Percentiles rank a stretch among this genome's conserved stretches.
These are phyloP conservation scores for Aspergillus sp. DNA, from an alignment of 2,329 filamentous ascomycete genomes.

Conservation along the genomic window DNA sequence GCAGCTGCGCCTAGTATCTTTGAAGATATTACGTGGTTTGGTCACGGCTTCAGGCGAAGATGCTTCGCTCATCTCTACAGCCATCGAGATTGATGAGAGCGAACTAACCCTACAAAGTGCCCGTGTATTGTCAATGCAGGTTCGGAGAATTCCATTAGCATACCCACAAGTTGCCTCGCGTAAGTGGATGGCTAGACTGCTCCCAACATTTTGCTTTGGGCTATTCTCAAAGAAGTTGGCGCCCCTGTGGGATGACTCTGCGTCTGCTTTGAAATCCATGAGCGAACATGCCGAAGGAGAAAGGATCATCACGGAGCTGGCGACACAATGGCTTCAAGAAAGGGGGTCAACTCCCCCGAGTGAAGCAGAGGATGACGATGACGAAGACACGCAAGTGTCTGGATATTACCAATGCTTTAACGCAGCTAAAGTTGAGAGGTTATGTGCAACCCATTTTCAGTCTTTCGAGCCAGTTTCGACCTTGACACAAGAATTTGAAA, in stretches of 20 bases:
- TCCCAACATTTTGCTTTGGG: constrained; percentile 84
- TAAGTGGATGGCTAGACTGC: constrained; percentile 67
- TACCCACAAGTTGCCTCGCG: constrained; percentile 62
- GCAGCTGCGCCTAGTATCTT: constrained; percentile 67
- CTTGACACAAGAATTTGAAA: constrained; percentile 65
- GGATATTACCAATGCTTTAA: constrained; percentile 81
- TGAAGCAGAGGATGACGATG: constrained; percentile 26
- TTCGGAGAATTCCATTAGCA: constrained; percentile 70
- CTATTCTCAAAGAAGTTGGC: constrained; percentile 82
- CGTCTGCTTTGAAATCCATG: constrained; percentile 72
- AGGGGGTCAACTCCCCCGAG: constrained; percentile 23
- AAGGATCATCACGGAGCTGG: constrained; percentile 67
- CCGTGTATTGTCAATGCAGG: constrained; percentile 77
- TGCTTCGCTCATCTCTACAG: constrained; percentile 51
- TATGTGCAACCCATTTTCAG: constrained; percentile 53
- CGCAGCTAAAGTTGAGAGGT: constrained; percentile 58
- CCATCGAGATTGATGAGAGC: constrained; percentile 77
- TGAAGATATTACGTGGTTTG: constrained; percentile 68
- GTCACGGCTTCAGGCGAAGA: constrained; percentile 49
- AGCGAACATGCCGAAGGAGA: constrained; percentile 70
- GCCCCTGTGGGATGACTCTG: constrained; percentile 83
- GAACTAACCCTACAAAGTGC: constrained; percentile 74
- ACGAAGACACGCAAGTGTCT: constrained; percentile 23
- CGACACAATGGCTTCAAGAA: constrained; percentile 71
- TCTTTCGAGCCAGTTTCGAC: constrained; percentile 56